A percentile compares a stretch with the other conserved stretches of the same genome.
These are phyloP conservation scores for Calonectria henricotiae DNA, from an alignment of 2,329 filamentous ascomycete genomes.

Conservation along the genomic window DNA sequence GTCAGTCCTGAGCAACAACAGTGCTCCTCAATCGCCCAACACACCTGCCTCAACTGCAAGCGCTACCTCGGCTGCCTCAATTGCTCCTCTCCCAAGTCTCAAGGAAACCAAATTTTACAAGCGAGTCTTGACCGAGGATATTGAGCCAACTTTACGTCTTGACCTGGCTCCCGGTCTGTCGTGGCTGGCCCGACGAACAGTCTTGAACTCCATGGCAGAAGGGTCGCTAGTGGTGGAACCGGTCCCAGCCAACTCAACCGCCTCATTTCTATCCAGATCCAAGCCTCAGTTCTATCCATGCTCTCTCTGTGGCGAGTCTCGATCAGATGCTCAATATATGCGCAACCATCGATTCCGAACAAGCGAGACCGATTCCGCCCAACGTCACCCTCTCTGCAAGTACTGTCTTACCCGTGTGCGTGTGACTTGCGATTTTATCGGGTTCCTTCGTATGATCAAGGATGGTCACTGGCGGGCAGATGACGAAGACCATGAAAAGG, in stretches of 20 bases:
- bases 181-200: constrained; percentile 91
- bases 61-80: constrained; percentile 59
- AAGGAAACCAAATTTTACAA: constrained; percentile 98
- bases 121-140: constrained; percentile 88
- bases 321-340: constrained; percentile 79
- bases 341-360: constrained; percentile 92
- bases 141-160: constrained; percentile 92
- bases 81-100: constrained; percentile 71
- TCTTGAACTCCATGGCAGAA: constrained; percentile 86
- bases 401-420: constrained; percentile 90
- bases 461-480: constrained; percentile 93
- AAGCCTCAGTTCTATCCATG: constrained; percentile 79
- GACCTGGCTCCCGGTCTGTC: constrained; percentile 93
- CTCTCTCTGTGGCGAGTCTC: constrained; percentile 88
- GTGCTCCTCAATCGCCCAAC: constrained; percentile 73
- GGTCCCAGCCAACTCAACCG: constrained; percentile 74
- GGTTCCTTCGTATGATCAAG: constrained; percentile 91
- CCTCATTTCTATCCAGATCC: constrained; percentile 66
- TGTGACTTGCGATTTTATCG: constrained; percentile 92
- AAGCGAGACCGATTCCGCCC: constrained; percentile 88
- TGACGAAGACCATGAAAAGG: constrained; percentile 86
- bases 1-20: constrained; percentile 65
- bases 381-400: constrained; percentile 90
- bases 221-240: constrained; percentile 93
- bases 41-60: constrained; percentile 71